Base-by-base conservation (phyloP, 139 green algal genomes). In the Micractinium conductrix region DNA sequence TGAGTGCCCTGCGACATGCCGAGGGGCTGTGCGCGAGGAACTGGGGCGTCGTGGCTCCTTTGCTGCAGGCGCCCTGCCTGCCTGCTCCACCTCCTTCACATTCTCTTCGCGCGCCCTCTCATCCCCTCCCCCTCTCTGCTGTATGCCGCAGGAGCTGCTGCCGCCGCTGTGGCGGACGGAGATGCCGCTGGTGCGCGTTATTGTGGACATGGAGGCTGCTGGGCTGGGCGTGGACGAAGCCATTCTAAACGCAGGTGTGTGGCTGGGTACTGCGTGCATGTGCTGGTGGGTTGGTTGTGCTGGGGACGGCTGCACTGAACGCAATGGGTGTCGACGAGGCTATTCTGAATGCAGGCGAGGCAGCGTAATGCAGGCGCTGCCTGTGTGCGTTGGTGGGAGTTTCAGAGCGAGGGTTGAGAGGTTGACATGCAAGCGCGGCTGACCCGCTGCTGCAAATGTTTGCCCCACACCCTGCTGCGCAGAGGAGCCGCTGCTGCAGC, bases 181-280 rank as follows among this genome's bases (percentile, higher is more conserved):
- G 91, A 95, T 96, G 92, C 95, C 92, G 1, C 83, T 97, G 71
- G 92, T 95, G 81, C 73, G 75, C 0, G 89, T 96, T 68, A 88
- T 97, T 55, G 92, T 89, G 10, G 70, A 79, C 48, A 95, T 97
- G 92, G 93, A 97, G 91, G 50, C 48, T 0, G 26, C 22, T 0
- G 93, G 94, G 70, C 89, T 97, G 28, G 87, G 83, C 1, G 73
- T 96, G 12, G 85, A 91, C 53, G 76, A 86, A 12, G 37, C 28
- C 2, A 78, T 87, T 8, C 82, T 93, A 8, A 69, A 78, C 28
- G 50, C 76, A n/a, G 87, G 73, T 68, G 22, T 14, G 73, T 37
- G 48, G 7, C 10, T n/a, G n/a, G n/a, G n/a, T n/a, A n/a, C n/a
- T n/a, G n/a, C n/a, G n/a, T n/a, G n/a, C n/a, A n/a, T n/a, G n/a